Evolutionary conservation across 805 yeast genomes (phyloP), one percentile per base, ranked within the genome.

Genomic region (Yueomyces sinensis): DNA sequence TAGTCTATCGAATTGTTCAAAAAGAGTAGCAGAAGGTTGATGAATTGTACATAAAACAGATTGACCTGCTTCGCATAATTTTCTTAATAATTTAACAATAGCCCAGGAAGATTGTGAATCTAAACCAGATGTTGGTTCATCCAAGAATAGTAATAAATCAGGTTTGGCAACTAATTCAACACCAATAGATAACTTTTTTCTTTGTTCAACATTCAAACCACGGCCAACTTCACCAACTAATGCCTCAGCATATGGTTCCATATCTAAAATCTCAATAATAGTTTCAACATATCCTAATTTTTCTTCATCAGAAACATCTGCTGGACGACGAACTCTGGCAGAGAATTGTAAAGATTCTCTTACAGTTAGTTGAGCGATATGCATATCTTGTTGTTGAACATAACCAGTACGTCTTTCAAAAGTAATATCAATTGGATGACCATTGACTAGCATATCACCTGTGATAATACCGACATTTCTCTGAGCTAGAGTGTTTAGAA

Each of bases 351-450:
- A 61, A 5, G 84, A 77, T 53, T 77, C 84, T 47, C 82, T 68
- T 13, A 77, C 82, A 29, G 83, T 74, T 15, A 74, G 59, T 29
- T 75, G 67, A 11, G 65, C 60, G 43, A 75, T 61, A 50, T 77
- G 84, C 33, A 77, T 53, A 65, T 76, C 83, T 46, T 75, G 82
- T 56, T 77, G 84, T 50, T 76, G 82, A 30, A 73, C 82, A 51
- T 77, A 77, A 38, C 82, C 82, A 39, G 76, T 75, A 40, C 63
- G 63, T 46, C 76, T 58, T 53, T 54, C 46, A 58, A 75, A 75
- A 29, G 79, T 70, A 13, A 29, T 17, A 46, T 68, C 75, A 34
- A 67, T 57, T 33, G 64, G 62, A 32, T 58, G 59, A 32, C 82
- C 82, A 51, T 74, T 70, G 17, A 75, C 76, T 54, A 70, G 43